A percentile compares a stretch with the other conserved stretches of the same genome.
Evolutionary conservation across 148 eudicot species (phyloP).

Genomic region (Vaccinium corymbosum): DNA sequence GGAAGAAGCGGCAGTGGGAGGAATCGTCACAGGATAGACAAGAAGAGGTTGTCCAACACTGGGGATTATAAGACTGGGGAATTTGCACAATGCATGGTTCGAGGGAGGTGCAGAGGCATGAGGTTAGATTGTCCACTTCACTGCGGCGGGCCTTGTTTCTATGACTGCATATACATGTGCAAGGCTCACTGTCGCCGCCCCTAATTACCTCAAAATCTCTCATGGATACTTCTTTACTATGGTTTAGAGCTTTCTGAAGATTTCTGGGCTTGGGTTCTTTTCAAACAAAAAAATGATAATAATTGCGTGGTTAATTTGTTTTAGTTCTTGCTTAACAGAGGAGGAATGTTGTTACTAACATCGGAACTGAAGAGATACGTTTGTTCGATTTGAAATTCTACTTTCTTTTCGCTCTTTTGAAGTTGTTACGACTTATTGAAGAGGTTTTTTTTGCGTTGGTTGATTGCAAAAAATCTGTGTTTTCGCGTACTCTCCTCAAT

Average conservation of each 20-base stretch:
- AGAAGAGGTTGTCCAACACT: slow-evolving; percentile 13
- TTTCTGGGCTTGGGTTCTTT: background rate
- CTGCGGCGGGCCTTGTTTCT: slow-evolving; percentile 69
- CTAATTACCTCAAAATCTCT: background rate
- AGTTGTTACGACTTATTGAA: background rate
- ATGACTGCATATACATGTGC: slow-evolving; percentile 68
- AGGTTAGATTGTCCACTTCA: slow-evolving; percentile 76
- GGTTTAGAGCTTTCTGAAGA: background rate
- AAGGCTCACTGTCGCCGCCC: slow-evolving; percentile 53
- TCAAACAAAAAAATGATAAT: background rate
- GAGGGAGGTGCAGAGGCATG: slow-evolving; percentile 62
- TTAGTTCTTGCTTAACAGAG: background rate
- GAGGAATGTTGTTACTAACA: background rate
- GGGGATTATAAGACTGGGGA: slow-evolving; percentile 53
- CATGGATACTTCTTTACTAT: background rate
- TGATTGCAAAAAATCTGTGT: background rate
- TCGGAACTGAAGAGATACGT: background rate
- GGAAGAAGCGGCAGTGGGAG: background rate
- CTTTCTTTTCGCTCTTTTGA: background rate
- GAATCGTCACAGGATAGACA: background rate
- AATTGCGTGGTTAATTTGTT: background rate
- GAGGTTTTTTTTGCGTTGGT: background rate
- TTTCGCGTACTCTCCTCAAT: background rate
- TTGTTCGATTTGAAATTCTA: background rate
- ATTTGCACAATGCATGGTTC: slow-evolving; percentile 59